Evolutionary conservation across 768 basidiomycete species (phyloP).

Genomic region (Tremella yokohamensis): DNA sequence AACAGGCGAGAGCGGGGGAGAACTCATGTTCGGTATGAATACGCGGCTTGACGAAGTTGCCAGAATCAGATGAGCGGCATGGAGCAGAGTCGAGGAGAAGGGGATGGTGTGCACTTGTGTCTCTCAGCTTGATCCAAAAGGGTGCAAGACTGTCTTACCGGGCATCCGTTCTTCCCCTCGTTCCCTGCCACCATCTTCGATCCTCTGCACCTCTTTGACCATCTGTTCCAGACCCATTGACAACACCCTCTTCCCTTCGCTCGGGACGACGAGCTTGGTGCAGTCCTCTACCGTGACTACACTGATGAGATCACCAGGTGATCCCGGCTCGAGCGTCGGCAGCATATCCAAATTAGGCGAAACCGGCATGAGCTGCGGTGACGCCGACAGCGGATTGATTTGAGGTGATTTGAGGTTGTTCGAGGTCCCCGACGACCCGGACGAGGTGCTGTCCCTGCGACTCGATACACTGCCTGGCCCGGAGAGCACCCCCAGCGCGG

Average conservation of each 20-base stretch:
- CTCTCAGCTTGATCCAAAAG: constrained; percentile 1
- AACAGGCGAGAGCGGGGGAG: constrained; percentile 14
- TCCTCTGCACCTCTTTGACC: constrained; percentile 22
- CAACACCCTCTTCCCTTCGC: constrained; percentile 31
- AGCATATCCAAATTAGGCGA: constrained; percentile 12
- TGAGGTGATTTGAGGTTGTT: background rate
- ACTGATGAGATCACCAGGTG: constrained; percentile 16
- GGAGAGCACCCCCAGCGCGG: constrained; percentile 31
- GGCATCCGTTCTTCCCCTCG: constrained; percentile 39
- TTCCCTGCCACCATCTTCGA: constrained; percentile 22
- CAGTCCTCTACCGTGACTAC: constrained; percentile 33
- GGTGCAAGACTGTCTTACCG: constrained; percentile 15
- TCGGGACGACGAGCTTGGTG: constrained; percentile 30
- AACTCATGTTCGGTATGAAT: constrained; percentile 21
- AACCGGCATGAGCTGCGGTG: constrained; percentile 19
- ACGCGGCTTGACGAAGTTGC: constrained; percentile 37
- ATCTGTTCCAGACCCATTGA: constrained; percentile 34
- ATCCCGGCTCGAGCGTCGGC: constrained; percentile 11
- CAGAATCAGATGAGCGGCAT: constrained; percentile 37
- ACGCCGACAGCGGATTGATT: constrained; percentile 3
- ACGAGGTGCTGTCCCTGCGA: constrained; percentile 7
- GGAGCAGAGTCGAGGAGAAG: constrained; percentile 23
- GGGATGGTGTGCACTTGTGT: constrained; percentile 34
- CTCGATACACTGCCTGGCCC: constrained; percentile 9
- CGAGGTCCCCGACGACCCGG: constrained; percentile 14